A percentile compares a stretch with the other conserved stretches of the same genome.
Conservation (phyloP, 495 filamentous ascomycete species). For the Lasiosphaeria ovina region DNA sequence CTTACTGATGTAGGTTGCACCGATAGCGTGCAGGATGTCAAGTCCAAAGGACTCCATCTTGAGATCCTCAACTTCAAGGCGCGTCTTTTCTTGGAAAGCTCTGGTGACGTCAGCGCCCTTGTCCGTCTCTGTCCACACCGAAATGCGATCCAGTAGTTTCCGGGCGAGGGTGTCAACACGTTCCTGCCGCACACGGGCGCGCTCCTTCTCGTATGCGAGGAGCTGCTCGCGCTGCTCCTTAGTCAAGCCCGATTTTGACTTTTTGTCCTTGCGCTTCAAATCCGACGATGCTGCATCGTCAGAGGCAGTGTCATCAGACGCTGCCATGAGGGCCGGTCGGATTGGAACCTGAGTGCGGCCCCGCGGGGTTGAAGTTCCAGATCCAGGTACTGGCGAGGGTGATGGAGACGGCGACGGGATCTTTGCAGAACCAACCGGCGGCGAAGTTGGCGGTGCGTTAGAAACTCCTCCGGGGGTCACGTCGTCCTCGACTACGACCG, state of each 20-base stretch:
- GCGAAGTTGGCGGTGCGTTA: constrained; percentile 18
- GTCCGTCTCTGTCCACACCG: constrained; percentile 96
- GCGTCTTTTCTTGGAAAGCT: constrained; percentile 89
- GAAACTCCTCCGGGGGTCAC: constrained; percentile 8
- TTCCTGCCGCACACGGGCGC: constrained; percentile 80
- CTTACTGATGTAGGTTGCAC: constrained; percentile 83
- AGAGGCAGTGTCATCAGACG: constrained; percentile 75
- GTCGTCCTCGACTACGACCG: constrained; percentile 48
- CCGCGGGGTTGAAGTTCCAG: constrained; percentile 61
- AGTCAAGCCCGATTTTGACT: constrained; percentile 79
- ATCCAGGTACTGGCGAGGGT: constrained; percentile 49
- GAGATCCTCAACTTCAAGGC: constrained; percentile 93
- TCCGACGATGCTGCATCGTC: constrained; percentile 72
- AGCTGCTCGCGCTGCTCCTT: constrained; percentile 92
- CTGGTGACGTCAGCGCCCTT: constrained; percentile 77
- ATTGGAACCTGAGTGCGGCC: constrained; percentile 60
- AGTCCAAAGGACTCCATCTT: constrained; percentile 99
- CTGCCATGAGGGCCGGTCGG: constrained; percentile 83
- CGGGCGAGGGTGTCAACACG: constrained; percentile 77
- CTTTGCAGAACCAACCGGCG: constrained; percentile 4
- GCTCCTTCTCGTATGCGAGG: constrained; percentile 82
- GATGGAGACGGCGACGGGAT: constrained; percentile 28
- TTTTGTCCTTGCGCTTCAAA: constrained; percentile 63
- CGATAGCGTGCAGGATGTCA: constrained; percentile 95
- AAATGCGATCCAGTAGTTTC: constrained; percentile 87